Conservation (phyloP, 2,329 filamentous ascomycete genomes). For the Alternaria panax region DNA sequence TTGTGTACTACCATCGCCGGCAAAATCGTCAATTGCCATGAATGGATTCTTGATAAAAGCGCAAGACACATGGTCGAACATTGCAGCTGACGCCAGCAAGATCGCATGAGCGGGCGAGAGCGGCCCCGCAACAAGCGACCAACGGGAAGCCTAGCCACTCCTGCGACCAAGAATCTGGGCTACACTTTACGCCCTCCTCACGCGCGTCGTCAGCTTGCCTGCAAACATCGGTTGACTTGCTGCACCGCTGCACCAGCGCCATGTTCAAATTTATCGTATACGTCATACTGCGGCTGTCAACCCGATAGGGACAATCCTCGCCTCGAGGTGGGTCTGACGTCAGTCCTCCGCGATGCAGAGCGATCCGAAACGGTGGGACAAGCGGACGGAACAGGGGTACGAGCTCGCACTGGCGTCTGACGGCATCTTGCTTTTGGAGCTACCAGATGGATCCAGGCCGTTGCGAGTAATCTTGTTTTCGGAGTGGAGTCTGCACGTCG, state of each 20-base stretch:
- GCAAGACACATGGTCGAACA: neutral
- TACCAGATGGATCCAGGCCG: conserved; percentile 16
- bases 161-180: neutral
- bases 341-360: conserved; percentile 10
- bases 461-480: conserved; percentile 49
- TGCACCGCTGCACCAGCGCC: neutral
- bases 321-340: conserved; percentile 28
- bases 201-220: conserved; percentile 28
- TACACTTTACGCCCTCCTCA: neutral
- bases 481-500: conserved; percentile 17
- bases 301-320: conserved; percentile 1
- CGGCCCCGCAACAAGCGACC: conserved; percentile 4
- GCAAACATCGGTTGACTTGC: neutral
- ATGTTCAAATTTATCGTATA: conserved; percentile 1
- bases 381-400: conserved; percentile 11
- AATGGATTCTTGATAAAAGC: no score
- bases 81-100: neutral
- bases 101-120: neutral
- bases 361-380: neutral
- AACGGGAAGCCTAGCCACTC: neutral
- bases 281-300: conserved; percentile 4
- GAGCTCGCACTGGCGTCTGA: conserved; percentile 15
- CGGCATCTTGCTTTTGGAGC: conserved; percentile 7
- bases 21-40: neutral
- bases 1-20: no score